Percentiles rank a stretch among this genome's conserved stretches.
phyloP scores from a whole-genome alignment of 2,329 filamentous ascomycete species.

The Fusarium virguliforme region DNA sequence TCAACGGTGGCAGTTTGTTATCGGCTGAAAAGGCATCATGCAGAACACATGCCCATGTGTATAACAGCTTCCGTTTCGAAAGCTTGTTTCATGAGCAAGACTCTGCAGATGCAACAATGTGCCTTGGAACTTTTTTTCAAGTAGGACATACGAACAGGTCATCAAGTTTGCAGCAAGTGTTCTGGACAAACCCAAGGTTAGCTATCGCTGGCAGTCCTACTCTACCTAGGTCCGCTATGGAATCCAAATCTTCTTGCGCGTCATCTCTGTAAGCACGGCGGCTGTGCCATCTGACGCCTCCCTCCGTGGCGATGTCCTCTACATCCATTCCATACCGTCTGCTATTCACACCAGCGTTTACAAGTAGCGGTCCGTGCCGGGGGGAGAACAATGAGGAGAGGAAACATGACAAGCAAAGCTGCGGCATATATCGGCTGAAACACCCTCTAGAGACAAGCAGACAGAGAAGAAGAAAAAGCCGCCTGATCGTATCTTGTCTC shows the following conservation, averaged over 20 bases:
- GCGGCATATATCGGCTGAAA: slow-evolving; percentile 13
- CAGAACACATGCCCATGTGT: background rate
- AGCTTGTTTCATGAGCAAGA: slow-evolving; percentile 34
- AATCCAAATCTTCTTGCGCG: background rate
- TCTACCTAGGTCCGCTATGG: background rate
- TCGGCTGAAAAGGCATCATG: background rate
- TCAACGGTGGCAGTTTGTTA: background rate
- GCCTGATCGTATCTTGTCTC: slow-evolving; percentile 24
- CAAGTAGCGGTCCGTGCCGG: slow-evolving; percentile 2
- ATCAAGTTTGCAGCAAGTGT: slow-evolving; percentile 1
- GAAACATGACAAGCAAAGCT: slow-evolving; percentile 1
- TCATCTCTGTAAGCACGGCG: slow-evolving; percentile 2
- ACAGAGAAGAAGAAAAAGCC: background rate
- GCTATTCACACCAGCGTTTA: slow-evolving; percentile 8
- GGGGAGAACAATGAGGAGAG: background rate
- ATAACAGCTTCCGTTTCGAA: slow-evolving; percentile 32
- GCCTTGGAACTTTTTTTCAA: slow-evolving; percentile 26
- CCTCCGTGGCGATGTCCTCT: background rate
- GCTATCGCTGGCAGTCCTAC: background rate
- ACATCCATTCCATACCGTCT: slow-evolving; percentile 3
- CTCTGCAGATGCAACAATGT: slow-evolving; percentile 19
- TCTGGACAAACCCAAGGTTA: background rate
- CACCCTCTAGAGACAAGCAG: slow-evolving; percentile 1
- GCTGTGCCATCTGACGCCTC: slow-evolving; percentile 11
- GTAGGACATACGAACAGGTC: slow-evolving; percentile 20